A percentile compares a stretch with the other conserved stretches of the same genome.
These are phyloP conservation scores for Erysimum cheiranthoides DNA, from an alignment of 345 rosid species.

Conservation along the genomic window DNA sequence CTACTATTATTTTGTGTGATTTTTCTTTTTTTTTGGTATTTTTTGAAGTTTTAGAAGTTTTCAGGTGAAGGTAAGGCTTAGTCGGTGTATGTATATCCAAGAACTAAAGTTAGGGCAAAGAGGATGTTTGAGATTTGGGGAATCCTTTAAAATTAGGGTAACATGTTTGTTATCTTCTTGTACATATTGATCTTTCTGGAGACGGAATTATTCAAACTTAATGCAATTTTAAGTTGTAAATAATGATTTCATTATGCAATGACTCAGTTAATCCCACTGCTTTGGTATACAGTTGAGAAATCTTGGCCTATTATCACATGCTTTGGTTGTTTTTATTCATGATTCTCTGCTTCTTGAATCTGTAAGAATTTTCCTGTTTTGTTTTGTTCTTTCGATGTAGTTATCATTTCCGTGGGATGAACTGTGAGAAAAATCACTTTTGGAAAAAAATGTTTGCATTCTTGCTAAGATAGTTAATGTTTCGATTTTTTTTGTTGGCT, in stretches of 20 bases:
- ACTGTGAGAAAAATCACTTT: not conserved
- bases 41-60: too few relatives aligned
- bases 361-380: not conserved
- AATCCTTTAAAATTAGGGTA: slow-evolving; percentile 7
- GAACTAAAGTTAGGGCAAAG: not conserved
- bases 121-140: slow-evolving; percentile 3
- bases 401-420: not conserved
- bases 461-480: not conserved
- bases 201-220: not conserved
- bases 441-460: too few relatives aligned
- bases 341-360: not conserved
- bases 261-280: not conserved
- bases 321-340: not conserved
- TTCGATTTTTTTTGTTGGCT: not conserved
- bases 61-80: too few relatives aligned
- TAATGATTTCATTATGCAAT: not conserved
- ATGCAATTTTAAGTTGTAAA: not conserved
- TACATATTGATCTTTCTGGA: not conserved
- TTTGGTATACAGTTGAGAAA: too few relatives aligned
- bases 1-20: too few relatives aligned
- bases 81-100: not conserved
- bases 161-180: slow-evolving; percentile 10
- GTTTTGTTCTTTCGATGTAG: not conserved
- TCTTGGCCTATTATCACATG: not conserved
- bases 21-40: too few relatives aligned